These are phyloP conservation scores for Mycena floridula DNA, from an alignment of 768 basidiomycete genomes.

Conservation along the genomic window DNA sequence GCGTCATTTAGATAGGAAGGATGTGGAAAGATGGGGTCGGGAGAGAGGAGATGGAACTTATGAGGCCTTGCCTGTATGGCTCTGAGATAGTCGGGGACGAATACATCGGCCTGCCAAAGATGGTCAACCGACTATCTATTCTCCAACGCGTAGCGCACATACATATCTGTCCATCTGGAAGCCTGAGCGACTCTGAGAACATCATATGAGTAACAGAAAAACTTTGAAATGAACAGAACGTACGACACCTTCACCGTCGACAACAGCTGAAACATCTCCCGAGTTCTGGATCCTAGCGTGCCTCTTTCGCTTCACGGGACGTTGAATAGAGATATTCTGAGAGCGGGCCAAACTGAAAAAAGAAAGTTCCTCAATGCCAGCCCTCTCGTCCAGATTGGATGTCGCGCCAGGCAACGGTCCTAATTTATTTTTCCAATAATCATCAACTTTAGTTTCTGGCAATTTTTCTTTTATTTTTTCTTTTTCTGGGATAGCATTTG, in stretches of 20 bases:
- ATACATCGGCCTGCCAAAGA: conserved; percentile 35
- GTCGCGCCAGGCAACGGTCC: conserved; percentile 36
- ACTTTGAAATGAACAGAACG: too few relatives aligned
- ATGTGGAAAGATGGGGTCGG: conserved; percentile 36
- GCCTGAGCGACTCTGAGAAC: too few relatives aligned
- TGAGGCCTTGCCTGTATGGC: conserved; percentile 42
- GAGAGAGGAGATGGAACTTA: conserved; percentile 32
- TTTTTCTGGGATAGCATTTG: too few relatives aligned
- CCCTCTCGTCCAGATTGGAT: conserved; percentile 27
- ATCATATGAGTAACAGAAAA: too few relatives aligned
- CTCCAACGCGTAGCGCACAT: background rate
- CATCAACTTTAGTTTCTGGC: conserved; percentile 19
- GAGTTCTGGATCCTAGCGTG: background rate
- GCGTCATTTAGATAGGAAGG: conserved; percentile 28
- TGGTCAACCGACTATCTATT: too few relatives aligned
- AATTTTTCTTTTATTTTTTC: too few relatives aligned
- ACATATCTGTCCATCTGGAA: too few relatives aligned
- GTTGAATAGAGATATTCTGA: conserved; percentile 13
- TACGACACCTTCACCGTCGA: too few relatives aligned
- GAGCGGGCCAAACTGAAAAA: too few relatives aligned
- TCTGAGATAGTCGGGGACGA: conserved; percentile 42
- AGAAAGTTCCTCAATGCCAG: conserved; percentile 15
- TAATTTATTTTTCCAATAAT: conserved; percentile 35
- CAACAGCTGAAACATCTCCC: too few relatives aligned
- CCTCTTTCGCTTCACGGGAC: conserved; percentile 1